A percentile compares a stretch with the other conserved stretches of the same genome.
Evolutionary conservation across 805 yeast species (phyloP).

Genomic region (Candida methanosorbosa): DNA sequence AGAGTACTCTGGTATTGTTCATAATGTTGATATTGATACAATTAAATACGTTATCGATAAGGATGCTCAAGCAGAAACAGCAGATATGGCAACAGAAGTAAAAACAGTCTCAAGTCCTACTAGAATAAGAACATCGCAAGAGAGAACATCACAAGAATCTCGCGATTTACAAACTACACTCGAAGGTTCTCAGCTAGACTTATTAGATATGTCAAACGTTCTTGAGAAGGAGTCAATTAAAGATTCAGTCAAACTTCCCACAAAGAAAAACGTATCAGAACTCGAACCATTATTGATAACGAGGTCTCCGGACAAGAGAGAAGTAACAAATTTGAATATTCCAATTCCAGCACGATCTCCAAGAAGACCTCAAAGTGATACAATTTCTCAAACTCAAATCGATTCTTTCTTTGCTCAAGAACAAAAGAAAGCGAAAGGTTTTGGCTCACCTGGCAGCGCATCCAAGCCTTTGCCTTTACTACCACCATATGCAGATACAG

Average conservation of each 20-base stretch:
- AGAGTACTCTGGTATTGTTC: slow-evolving; percentile 29
- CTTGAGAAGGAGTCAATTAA: slow-evolving; percentile 15
- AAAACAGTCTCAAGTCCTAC: slow-evolving; percentile 1
- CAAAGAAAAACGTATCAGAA: slow-evolving; percentile 1
- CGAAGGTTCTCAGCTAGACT: slow-evolving; percentile 3
- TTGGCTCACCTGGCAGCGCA: not conserved
- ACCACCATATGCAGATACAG: slow-evolving; percentile 1
- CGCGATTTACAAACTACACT: not conserved
- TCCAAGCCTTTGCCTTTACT: slow-evolving; percentile 1
- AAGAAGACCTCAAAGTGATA: slow-evolving; percentile 14
- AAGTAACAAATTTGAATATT: slow-evolving; percentile 14
- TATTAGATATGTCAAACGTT: too few relatives aligned
- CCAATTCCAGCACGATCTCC: slow-evolving; percentile 24
- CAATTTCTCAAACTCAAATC: not conserved
- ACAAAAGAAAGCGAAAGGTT: not conserved
- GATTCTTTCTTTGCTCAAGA: slow-evolving; percentile 1
- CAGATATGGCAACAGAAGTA: slow-evolving; percentile 2
- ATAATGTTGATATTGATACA: slow-evolving; percentile 26
- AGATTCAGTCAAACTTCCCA: slow-evolving; percentile 13
- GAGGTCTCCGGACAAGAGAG: slow-evolving; percentile 18
- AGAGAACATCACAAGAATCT: not conserved
- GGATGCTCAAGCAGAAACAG: not conserved
- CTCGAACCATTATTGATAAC: slow-evolving; percentile 1
- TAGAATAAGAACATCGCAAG: not conserved
- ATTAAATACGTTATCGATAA: slow-evolving; percentile 22